phyloP scores from a whole-genome alignment of 2,329 filamentous ascomycete genomes.

The Colletotrichum sp. region DNA sequence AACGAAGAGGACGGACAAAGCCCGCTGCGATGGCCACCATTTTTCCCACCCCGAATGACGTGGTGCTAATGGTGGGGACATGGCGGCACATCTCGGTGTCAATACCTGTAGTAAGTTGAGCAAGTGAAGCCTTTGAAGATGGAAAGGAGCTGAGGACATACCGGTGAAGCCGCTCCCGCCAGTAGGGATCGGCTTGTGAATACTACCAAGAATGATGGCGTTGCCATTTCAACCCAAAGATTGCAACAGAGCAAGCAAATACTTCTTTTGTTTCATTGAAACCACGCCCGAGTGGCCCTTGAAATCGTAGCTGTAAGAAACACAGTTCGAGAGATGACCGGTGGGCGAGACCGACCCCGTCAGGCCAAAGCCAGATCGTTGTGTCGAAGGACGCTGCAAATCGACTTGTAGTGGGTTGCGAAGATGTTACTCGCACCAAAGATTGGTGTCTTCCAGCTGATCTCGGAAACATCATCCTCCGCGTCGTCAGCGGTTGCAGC shows the following conservation, averaged over 20 bases:
- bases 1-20: neutral
- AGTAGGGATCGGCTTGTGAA: neutral
- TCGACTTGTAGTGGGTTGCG: neutral
- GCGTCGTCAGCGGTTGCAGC: neutral
- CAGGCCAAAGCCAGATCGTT: neutral
- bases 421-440: rapidly evolving
- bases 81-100: neutral
- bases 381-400: neutral
- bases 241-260: neutral
- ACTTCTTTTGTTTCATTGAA: neutral
- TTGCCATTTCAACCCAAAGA: neutral
- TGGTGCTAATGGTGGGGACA: neutral
- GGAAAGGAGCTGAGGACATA: neutral
- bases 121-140: neutral
- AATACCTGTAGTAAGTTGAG: neutral
- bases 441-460: neutral
- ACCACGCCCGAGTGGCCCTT: neutral
- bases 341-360: neutral
- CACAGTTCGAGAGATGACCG: neutral
- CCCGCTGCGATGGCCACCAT: neutral
- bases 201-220: neutral
- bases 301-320: neutral
- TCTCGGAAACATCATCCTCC: neutral
- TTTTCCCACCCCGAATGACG: neutral
- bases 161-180: neutral